Percentiles rank a stretch among this genome's conserved stretches.
phyloP scores from a whole-genome alignment of 805 yeast species.

The Sugiyamaella americana region DNA sequence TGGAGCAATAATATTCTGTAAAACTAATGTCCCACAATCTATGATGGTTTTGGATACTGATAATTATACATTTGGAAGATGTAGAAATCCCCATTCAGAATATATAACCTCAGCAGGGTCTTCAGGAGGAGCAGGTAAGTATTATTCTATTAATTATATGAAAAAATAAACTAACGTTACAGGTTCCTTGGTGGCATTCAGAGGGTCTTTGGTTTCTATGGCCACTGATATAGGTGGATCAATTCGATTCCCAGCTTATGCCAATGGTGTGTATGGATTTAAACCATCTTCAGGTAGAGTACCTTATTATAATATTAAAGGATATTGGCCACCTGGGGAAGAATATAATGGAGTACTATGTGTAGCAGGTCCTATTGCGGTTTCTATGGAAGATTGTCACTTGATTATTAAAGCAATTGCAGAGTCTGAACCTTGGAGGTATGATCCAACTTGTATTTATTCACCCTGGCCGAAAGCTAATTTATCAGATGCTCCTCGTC shows the following conservation, averaged over 20 bases:
- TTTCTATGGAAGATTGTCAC: slow-evolving; percentile 59
- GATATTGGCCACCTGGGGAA: slow-evolving; percentile 44
- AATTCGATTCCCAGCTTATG: slow-evolving; percentile 44
- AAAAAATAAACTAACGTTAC: slow-evolving; percentile 36
- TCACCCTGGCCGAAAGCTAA: slow-evolving; percentile 1
- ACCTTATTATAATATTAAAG: slow-evolving; percentile 36
- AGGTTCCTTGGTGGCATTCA: slow-evolving; percentile 40
- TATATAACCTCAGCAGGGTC: slow-evolving; percentile 25
- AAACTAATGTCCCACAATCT: slow-evolving; percentile 49
- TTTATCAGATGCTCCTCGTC: slow-evolving; percentile 37
- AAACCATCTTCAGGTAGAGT: slow-evolving; percentile 40
- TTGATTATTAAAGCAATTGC: slow-evolving; percentile 48
- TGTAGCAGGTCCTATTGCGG: slow-evolving; percentile 65
- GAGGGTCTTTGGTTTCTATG: slow-evolving; percentile 45
- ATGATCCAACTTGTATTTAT: slow-evolving; percentile 20
- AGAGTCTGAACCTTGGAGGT: slow-evolving; percentile 19
- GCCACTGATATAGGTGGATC: slow-evolving; percentile 55
- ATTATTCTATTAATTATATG: too few relatives aligned
- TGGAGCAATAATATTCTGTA: slow-evolving; percentile 51
- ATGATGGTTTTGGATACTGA: slow-evolving; percentile 46
- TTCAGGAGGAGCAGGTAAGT: slow-evolving; percentile 41
- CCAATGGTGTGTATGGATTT: slow-evolving; percentile 44
- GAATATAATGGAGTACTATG: slow-evolving; percentile 31
- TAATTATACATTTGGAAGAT: slow-evolving; percentile 41
- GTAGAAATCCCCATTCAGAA: slow-evolving; percentile 40